Conservation (phyloP, 768 basidiomycete species). For the Cubamyces sp. region DNA sequence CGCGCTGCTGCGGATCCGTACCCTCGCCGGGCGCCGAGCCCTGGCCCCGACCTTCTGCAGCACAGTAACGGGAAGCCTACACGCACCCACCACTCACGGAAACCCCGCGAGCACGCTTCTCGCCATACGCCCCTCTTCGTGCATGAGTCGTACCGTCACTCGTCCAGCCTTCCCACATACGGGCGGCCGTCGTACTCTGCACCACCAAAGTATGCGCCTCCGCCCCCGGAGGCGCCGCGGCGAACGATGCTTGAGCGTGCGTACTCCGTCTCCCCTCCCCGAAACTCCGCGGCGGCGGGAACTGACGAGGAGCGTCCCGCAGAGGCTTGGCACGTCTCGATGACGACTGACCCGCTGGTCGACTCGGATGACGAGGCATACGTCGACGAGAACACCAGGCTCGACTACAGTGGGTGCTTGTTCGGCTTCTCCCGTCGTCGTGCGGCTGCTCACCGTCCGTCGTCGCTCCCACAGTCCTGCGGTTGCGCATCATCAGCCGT, state of each 20-base stretch:
- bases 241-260: constrained; percentile 66
- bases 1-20: constrained; percentile 23
- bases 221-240: constrained; percentile 25
- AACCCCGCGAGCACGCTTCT: constrained; percentile 17
- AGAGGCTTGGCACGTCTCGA: constrained; percentile 78
- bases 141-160: constrained; percentile 13
- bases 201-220: constrained; percentile 41
- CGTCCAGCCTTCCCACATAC: constrained; percentile 11
- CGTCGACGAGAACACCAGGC: constrained; percentile 63
- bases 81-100: constrained; percentile 25
- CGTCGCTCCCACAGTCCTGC: constrained; percentile 49
- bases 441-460: constrained; percentile 6
- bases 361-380: constrained; percentile 81
- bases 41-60: constrained; percentile 12
- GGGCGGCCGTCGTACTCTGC: constrained; percentile 38
- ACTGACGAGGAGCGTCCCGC: constrained; percentile 4
- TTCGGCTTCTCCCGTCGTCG: neutral
- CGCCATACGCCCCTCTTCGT: constrained; percentile 19
- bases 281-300: neutral
- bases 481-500: constrained; percentile 61
- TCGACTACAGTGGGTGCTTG: constrained; percentile 64
- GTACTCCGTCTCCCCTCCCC: constrained; percentile 43
- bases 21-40: constrained; percentile 24
- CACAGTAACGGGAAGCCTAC: constrained; percentile 27
- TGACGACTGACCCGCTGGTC: constrained; percentile 67